These are phyloP conservation scores for Aspergillus cejpii DNA, from an alignment of 2,329 filamentous ascomycete species.

Conservation along the genomic window DNA sequence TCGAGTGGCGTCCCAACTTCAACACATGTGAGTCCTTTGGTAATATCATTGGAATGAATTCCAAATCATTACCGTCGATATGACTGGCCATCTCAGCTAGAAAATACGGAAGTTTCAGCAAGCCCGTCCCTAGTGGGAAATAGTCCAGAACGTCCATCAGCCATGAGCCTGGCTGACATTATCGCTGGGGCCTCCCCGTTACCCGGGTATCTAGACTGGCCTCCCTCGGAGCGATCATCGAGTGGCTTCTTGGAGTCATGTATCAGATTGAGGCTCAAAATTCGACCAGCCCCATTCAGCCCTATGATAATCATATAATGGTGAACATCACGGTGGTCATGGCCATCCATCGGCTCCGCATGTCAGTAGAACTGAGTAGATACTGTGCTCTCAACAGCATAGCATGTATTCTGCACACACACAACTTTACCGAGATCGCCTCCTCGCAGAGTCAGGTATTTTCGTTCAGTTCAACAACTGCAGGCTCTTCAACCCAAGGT, in stretches of 20 bases:
- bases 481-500: constrained; percentile 10
- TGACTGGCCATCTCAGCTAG: neutral
- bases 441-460: constrained; percentile 21
- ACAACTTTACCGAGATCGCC: neutral
- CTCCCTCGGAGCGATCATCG: constrained; percentile 15
- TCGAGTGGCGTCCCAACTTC: constrained; percentile 6
- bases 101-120: constrained; percentile 1
- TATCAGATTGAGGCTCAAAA: neutral
- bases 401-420: neutral
- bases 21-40: constrained; percentile 9
- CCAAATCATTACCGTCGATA: constrained; percentile 12
- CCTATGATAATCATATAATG: too few relatives aligned
- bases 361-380: neutral
- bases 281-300: too few relatives aligned
- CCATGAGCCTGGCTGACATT: constrained; percentile 14
- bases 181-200: constrained; percentile 18
- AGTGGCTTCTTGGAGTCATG: constrained; percentile 3
- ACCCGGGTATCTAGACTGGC: constrained; percentile 15
- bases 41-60: constrained; percentile 15
- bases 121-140: constrained; percentile 7
- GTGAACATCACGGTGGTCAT: too few relatives aligned
- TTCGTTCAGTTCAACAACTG: constrained; percentile 3
- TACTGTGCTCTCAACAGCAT: neutral
- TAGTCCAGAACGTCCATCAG: constrained; percentile 14
- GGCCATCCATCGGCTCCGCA: too few relatives aligned